Conservation (phyloP, 1,284 basidiomycete genomes). For the Butyriboletus appendiculatus region DNA sequence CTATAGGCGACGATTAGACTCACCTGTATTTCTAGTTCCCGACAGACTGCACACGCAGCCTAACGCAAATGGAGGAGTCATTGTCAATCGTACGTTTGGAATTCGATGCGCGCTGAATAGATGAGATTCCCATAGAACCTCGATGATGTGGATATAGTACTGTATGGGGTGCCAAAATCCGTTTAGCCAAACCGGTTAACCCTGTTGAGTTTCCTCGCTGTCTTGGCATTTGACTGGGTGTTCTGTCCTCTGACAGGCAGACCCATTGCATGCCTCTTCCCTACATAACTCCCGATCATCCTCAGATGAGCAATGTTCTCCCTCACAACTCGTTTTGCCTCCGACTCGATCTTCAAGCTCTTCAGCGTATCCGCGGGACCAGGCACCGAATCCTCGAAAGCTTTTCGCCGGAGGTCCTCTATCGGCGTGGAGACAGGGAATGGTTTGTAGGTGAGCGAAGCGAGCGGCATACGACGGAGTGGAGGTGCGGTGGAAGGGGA, state of each 20-base stretch:
- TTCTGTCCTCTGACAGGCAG: slow-evolving; percentile 90
- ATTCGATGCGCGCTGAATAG: background rate
- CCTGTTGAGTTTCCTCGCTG: slow-evolving; percentile 84
- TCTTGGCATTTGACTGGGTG: slow-evolving; percentile 84
- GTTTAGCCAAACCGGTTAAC: slow-evolving; percentile 50
- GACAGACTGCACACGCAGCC: background rate
- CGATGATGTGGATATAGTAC: slow-evolving; percentile 12
- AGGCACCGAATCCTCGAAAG: slow-evolving; percentile 23
- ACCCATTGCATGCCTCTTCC: slow-evolving; percentile 85
- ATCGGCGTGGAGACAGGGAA: slow-evolving; percentile 46
- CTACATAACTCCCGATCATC: slow-evolving; percentile 88
- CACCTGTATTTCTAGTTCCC: slow-evolving; percentile 22
- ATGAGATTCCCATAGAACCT: slow-evolving; percentile 1
- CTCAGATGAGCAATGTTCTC: slow-evolving; percentile 91
- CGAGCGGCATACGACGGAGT: slow-evolving; percentile 63
- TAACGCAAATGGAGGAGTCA: slow-evolving; percentile 5
- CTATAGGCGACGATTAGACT: slow-evolving; percentile 74
- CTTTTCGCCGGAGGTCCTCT: slow-evolving; percentile 41
- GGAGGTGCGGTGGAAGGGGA: slow-evolving; percentile 73
- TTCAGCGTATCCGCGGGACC: slow-evolving; percentile 58
- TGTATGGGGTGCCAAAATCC: slow-evolving; percentile 8
- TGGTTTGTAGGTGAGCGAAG: slow-evolving; percentile 50
- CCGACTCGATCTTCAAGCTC: slow-evolving; percentile 79
- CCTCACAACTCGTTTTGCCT: slow-evolving; percentile 74
- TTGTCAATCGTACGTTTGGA: background rate